phyloP scores from a whole-genome alignment of 306 rosid genomes.

The Mimosa bimucronata region DNA sequence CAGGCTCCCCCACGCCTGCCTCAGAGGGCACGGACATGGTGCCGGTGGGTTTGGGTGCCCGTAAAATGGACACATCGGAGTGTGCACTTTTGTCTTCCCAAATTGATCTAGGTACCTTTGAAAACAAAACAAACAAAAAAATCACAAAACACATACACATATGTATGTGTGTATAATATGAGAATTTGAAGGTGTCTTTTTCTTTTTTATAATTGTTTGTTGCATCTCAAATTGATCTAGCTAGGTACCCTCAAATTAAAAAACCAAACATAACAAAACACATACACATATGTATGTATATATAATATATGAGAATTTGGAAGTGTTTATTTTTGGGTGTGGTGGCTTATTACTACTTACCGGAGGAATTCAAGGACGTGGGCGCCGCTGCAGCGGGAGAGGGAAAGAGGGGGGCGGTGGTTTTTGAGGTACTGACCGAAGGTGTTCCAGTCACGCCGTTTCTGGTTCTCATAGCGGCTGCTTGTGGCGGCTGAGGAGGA shows the following conservation, averaged over 20 bases:
- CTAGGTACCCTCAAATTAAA: no score
- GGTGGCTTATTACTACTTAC: no score
- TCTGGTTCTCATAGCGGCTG: conserved; percentile 97
- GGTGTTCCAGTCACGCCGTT: conserved; percentile 98
- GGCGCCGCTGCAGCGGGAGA: conserved; percentile 95
- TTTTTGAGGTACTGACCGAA: conserved; percentile 93
- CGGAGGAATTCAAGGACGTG: conserved; percentile 72
- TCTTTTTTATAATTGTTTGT: no score
- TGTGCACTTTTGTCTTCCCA: conserved; percentile 95
- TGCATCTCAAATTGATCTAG: neutral
- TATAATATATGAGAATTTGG: no score
- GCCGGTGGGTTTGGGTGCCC: conserved; percentile 98
- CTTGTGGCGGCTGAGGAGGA: conserved; percentile 39
- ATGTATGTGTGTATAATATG: no score
- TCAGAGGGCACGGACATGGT: conserved; percentile 96
- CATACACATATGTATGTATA: no score
- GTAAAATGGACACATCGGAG: conserved; percentile 87
- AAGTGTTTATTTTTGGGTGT: no score
- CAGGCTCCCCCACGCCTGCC: conserved; percentile 99
- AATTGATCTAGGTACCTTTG: conserved; percentile 88
- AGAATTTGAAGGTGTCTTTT: neutral
- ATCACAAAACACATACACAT: neutral
- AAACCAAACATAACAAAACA: no score
- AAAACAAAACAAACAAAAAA: neutral
- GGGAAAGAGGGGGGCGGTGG: conserved; percentile 92